phyloP scores from a whole-genome alignment of 2,329 filamentous ascomycete genomes.

The Penicillium occitanis region DNA sequence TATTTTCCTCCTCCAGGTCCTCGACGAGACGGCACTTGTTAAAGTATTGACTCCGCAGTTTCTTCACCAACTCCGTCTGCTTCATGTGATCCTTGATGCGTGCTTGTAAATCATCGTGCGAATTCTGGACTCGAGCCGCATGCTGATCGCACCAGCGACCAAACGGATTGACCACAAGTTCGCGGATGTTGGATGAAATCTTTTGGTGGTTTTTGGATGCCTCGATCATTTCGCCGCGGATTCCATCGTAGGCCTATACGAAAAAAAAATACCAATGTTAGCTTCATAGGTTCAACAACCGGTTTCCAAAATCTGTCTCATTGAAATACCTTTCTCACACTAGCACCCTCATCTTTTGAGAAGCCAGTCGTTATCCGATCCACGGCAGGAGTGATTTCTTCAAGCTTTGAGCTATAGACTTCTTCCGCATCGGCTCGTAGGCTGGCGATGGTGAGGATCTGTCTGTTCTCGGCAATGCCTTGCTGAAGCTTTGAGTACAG shows the following conservation, averaged over 20 bases:
- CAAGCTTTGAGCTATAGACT: constrained; percentile 74
- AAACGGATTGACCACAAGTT: constrained; percentile 92
- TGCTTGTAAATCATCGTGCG: constrained; percentile 87
- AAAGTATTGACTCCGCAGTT: constrained; percentile 93
- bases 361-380: constrained; percentile 85
- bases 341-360: constrained; percentile 87
- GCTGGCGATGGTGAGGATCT: constrained; percentile 85
- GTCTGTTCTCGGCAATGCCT: constrained; percentile 90
- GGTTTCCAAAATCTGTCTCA: background rate
- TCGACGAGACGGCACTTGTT: constrained; percentile 97
- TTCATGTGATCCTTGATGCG: constrained; percentile 92
- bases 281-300: background rate
- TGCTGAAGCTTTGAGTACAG: constrained; percentile 97
- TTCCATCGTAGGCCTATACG: constrained; percentile 82
- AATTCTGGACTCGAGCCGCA: constrained; percentile 84
- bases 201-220: constrained; percentile 88
- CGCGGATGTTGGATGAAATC: constrained; percentile 93
- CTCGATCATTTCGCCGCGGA: constrained; percentile 88
- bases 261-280: background rate
- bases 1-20: constrained; percentile 97
- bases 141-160: constrained; percentile 95
- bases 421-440: constrained; percentile 97
- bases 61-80: constrained; percentile 86
- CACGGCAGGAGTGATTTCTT: constrained; percentile 76
- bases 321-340: constrained; percentile 77